These are phyloP conservation scores for Trypethelium eluteriae DNA, from an alignment of 495 filamentous ascomycete genomes.

Conservation along the genomic window DNA sequence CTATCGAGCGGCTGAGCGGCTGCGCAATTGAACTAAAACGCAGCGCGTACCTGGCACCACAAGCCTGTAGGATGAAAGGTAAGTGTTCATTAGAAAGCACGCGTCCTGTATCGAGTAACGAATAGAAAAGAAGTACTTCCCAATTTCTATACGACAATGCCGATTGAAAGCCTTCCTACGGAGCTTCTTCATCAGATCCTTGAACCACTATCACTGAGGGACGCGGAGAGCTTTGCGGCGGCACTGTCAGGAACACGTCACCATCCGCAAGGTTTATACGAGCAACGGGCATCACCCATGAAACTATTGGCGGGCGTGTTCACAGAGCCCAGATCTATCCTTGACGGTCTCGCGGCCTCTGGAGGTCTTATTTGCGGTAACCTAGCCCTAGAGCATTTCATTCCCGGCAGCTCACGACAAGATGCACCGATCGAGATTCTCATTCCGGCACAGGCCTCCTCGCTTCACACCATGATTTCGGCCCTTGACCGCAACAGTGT, in stretches of 20 bases:
- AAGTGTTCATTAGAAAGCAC: too few relatives aligned
- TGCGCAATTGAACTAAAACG: too few relatives aligned
- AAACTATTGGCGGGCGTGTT: neutral
- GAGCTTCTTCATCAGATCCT: neutral
- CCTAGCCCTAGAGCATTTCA: neutral
- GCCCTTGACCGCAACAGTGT: neutral
- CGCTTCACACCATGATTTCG: neutral
- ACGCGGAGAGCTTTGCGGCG: neutral
- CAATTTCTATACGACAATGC: neutral
- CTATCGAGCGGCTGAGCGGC: too few relatives aligned
- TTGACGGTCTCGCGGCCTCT: neutral
- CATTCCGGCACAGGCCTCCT: neutral
- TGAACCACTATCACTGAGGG: neutral
- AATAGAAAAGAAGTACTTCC: too few relatives aligned
- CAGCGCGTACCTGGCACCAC: too few relatives aligned
- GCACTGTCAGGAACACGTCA: neutral
- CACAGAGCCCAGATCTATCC: neutral
- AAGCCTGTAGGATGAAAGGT: too few relatives aligned
- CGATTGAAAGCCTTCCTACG: neutral
- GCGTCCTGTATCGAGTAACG: too few relatives aligned
- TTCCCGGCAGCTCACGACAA: neutral
- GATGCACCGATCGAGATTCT: neutral
- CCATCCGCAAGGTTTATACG: neutral
- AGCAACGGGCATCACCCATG: neutral
- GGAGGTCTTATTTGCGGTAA: neutral